Conservation (phyloP, 257 asterid genomes). For the Salvia splendens region DNA sequence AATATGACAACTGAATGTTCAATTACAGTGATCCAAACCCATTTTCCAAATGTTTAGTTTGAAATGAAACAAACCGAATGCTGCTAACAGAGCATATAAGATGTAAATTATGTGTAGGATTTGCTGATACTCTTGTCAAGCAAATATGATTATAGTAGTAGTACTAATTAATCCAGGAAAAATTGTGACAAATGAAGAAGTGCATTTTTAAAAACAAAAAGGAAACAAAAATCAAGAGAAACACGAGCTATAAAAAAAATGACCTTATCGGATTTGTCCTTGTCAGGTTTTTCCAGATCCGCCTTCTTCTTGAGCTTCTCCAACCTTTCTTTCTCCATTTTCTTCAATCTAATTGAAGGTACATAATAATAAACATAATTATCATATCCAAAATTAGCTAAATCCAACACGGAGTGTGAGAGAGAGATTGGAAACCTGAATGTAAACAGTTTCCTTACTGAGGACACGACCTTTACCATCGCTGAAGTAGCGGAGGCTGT, state of each 20-base stretch:
- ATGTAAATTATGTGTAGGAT: neutral
- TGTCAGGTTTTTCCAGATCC: constrained; percentile 64
- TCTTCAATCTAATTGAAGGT: constrained; percentile 41
- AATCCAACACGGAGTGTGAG: neutral
- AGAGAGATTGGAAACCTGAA: constrained; percentile 47
- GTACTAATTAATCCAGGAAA: neutral
- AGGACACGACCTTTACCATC: constrained; percentile 67
- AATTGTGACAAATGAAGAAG: neutral
- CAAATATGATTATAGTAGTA: neutral
- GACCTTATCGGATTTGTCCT: constrained; percentile 62
- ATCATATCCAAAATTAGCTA: neutral
- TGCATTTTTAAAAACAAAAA: neutral
- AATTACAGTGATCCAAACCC: neutral
- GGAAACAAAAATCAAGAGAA: too few relatives aligned
- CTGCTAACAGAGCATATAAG: neutral
- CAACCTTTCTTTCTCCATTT: constrained; percentile 75
- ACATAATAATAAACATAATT: neutral
- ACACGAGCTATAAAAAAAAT: too few relatives aligned
- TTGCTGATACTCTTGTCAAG: neutral
- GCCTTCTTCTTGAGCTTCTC: constrained; percentile 67
- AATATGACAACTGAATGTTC: neutral
- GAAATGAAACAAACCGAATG: neutral
- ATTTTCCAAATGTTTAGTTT: neutral
- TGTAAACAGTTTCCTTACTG: constrained; percentile 65
- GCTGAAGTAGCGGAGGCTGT: constrained; percentile 45